phyloP scores from a whole-genome alignment of 768 basidiomycete genomes.

The Russula foetens region DNA sequence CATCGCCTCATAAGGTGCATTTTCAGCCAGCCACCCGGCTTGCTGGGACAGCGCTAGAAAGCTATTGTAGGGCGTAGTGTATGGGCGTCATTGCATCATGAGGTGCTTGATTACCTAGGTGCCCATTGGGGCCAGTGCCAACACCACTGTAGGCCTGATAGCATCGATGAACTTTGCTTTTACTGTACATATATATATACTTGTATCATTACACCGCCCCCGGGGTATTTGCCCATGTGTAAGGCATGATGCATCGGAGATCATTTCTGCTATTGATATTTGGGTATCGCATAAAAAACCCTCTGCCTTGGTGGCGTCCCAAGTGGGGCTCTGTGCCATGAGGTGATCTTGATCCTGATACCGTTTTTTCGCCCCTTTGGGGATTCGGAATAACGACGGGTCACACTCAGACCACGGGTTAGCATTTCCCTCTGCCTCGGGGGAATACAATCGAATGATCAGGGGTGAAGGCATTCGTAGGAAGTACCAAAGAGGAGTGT shows the following conservation, averaged over 20 bases:
- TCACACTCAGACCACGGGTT: neutral
- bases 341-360: neutral
- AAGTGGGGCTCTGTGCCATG: neutral
- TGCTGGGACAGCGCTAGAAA: too few species aligned
- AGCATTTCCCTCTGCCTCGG: neutral
- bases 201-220: conserved; percentile 2
- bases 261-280: neutral
- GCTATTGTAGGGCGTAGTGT: neutral
- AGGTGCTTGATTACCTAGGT: neutral
- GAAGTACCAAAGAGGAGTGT: conserved; percentile 1
- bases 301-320: conserved; percentile 10
- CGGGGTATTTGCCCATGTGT: conserved; percentile 1
- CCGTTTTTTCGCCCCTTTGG: neutral
- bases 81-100: too few species aligned
- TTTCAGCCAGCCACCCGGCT: too few species aligned
- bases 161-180: neutral
- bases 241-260: conserved; percentile 8
- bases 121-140: neutral
- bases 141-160: neutral
- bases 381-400: neutral
- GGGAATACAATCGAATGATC: conserved; percentile 8
- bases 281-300: conserved; percentile 5
- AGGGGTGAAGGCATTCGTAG: neutral
- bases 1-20: neutral
- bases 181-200: neutral